Conservation (phyloP, 108 stramenopile species). For the Pseudonitzschia pungens region DNA sequence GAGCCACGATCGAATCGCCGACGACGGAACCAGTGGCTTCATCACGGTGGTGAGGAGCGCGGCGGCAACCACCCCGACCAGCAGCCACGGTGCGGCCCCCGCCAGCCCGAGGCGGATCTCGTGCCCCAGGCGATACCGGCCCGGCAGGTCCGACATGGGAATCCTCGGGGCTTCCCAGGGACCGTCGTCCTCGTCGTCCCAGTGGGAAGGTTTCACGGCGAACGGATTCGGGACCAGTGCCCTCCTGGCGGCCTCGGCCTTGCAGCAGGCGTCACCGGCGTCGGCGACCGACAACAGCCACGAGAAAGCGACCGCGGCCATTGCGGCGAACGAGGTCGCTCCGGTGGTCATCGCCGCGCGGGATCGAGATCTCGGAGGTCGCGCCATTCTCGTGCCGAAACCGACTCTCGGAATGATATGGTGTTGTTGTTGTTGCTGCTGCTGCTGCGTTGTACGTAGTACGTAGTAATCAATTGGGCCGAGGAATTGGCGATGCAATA, state of each 20-base stretch:
- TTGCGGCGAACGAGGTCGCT: too few species aligned
- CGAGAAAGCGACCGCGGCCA: background rate
- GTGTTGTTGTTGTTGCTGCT: too few species aligned
- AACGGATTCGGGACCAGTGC: conserved; percentile 5
- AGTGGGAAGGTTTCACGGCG: conserved; percentile 9
- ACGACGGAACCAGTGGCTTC: conserved; percentile 7
- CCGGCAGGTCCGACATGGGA: background rate
- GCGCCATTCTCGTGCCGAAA: too few species aligned
- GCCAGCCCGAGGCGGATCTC: conserved; percentile 14
- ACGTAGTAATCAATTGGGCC: too few species aligned
- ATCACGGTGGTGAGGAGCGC: conserved; percentile 15
- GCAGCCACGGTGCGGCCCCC: conserved; percentile 22
- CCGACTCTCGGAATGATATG: too few species aligned
- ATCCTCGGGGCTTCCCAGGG: conserved; percentile 25
- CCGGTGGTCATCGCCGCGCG: too few species aligned
- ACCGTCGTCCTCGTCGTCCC: conserved; percentile 41
- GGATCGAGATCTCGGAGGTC: too few species aligned
- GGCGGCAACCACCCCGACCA: conserved; percentile 7
- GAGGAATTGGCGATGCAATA: too few species aligned
- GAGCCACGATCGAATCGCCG: conserved; percentile 2
- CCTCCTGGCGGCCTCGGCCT: background rate
- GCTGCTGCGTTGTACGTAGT: too few species aligned
- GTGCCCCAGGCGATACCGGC: background rate
- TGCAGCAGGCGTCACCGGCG: conserved; percentile 11
- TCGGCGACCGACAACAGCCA: background rate